Conservation (phyloP, 805 yeast genomes). For the Nakazawaea sp. region DNA sequence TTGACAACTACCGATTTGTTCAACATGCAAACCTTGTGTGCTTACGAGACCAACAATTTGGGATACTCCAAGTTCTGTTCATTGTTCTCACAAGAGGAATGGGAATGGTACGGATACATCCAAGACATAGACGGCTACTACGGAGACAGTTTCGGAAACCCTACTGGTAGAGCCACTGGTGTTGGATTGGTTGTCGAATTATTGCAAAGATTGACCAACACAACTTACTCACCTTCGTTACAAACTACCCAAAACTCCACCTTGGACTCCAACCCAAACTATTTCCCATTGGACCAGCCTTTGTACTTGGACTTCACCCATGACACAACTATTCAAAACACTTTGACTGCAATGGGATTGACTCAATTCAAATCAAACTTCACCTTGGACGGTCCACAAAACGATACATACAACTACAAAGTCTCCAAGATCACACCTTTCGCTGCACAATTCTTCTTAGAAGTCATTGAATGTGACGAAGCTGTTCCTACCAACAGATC, state of each 20-base stretch:
- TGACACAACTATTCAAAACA: conserved; percentile 6
- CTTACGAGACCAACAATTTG: conserved; percentile 32
- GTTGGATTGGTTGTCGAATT: conserved; percentile 6
- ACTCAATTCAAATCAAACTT: conserved; percentile 9
- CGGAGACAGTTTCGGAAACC: conserved; percentile 5
- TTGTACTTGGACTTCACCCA: conserved; percentile 10
- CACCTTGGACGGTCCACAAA: conserved; percentile 11
- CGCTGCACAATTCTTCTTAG: conserved; percentile 32
- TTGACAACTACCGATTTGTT: conserved; percentile 26
- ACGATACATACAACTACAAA: conserved; percentile 11
- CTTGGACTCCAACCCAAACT: conserved; percentile 2
- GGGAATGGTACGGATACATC: conserved; percentile 10
- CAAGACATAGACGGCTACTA: conserved; percentile 4
- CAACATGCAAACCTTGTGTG: conserved; percentile 30
- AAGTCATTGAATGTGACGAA: conserved; percentile 25
- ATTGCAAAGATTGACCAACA: conserved; percentile 6
- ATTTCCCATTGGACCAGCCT: conserved; percentile 8
- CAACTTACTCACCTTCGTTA: not conserved
- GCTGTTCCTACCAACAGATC: conserved; percentile 12
- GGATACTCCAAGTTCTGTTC: conserved; percentile 34
- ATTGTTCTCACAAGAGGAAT: conserved; percentile 35
- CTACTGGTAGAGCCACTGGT: conserved; percentile 4
- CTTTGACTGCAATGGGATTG: conserved; percentile 7
- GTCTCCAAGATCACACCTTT: conserved; percentile 31
- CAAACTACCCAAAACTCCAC: conserved; percentile 10